Conservation (phyloP, 2,329 filamentous ascomycete species). For the Dothideomycetidae sp. region DNA sequence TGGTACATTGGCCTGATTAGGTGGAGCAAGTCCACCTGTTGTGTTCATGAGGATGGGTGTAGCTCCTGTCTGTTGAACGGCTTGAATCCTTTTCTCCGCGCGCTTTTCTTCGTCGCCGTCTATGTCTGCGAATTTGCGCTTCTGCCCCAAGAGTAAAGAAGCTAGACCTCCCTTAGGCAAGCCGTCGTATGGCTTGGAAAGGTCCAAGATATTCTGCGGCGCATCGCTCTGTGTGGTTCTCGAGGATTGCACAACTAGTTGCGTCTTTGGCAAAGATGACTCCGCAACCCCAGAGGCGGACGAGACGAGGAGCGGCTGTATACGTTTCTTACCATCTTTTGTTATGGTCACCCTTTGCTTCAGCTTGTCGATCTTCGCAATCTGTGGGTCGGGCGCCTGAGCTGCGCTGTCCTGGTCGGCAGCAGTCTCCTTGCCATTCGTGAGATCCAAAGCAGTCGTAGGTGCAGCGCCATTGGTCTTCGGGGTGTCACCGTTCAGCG, state of each 20-base stretch:
- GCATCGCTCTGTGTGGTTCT: slow-evolving; percentile 42
- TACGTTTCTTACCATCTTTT: slow-evolving; percentile 93
- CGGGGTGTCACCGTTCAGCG: slow-evolving; percentile 19
- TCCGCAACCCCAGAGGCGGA: slow-evolving; percentile 77
- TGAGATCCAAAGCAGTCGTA: slow-evolving; percentile 14
- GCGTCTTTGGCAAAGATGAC: slow-evolving; percentile 77
- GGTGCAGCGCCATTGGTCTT: slow-evolving; percentile 32
- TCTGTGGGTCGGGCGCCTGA: slow-evolving; percentile 36
- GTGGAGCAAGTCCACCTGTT: slow-evolving; percentile 62
- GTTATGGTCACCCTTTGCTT: slow-evolving; percentile 90
- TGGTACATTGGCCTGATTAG: slow-evolving; percentile 47
- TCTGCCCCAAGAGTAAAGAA: slow-evolving; percentile 79
- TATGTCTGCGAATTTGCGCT: slow-evolving; percentile 61
- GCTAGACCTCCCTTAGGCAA: slow-evolving; percentile 79
- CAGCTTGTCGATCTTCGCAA: slow-evolving; percentile 49
- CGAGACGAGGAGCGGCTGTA: slow-evolving; percentile 72
- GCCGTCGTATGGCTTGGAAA: slow-evolving; percentile 88
- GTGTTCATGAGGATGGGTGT: slow-evolving; percentile 63
- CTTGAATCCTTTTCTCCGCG: slow-evolving; percentile 44
- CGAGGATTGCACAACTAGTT: slow-evolving; percentile 40
- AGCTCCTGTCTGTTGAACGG: slow-evolving; percentile 47
- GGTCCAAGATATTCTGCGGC: slow-evolving; percentile 70
- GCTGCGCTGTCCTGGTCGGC: slow-evolving; percentile 35
- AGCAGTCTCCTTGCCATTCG: background rate
- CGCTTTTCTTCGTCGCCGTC: slow-evolving; percentile 62